Base-by-base conservation (phyloP, 345 rosid species). In the Linum trigynum region DNA sequence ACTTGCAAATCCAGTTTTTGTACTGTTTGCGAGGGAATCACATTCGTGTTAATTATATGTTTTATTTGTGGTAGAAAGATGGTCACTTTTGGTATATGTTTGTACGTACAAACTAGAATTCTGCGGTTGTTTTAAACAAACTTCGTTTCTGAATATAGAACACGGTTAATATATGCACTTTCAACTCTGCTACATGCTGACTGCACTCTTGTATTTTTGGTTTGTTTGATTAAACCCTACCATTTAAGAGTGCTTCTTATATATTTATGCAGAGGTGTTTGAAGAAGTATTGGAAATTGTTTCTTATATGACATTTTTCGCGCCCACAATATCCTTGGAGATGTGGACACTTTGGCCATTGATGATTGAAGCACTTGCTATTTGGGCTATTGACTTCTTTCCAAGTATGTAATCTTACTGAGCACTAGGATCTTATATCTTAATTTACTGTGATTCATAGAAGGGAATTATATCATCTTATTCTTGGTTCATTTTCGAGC, bases 301-400 rank as follows among this genome's bases (percentile, higher is more conserved):
- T 55, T 89, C 97, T n/a, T 87, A 89, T 72, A 91, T 95, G 99
- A 90, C 99, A 69, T 91, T 90, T 78, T 95, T 85, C 73, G 84
- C 97, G 61, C 99, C 99, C 23, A 84, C 81, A 43, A 91, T 95
- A 80, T 88, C 99, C 41, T 60, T 84, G 76, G 95, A 85, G 39
- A 89, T 95, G 95, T 95, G 99, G 99, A 87, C 85, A 75, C 95
- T 95, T 50, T 95, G 99, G 99, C 96, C 97, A 38, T 77, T 95
- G 79, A 84, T 95, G 95, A 81, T 84, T 76, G 96, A 89, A 63
- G 97, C 97, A 62, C 73, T 95, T 73, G 86, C 83, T 51, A 96
- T 89, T 68, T 95, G 99, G 99, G 99, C 96, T 42, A 87, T 95
- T 51, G 99, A 95, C 75, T 95, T 83, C 86, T 95, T 95, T 81